A percentile compares a stretch with the other conserved stretches of the same genome.
Conservation (phyloP, 352 stramenopile species). For the Globisporangium camurandrum region DNA sequence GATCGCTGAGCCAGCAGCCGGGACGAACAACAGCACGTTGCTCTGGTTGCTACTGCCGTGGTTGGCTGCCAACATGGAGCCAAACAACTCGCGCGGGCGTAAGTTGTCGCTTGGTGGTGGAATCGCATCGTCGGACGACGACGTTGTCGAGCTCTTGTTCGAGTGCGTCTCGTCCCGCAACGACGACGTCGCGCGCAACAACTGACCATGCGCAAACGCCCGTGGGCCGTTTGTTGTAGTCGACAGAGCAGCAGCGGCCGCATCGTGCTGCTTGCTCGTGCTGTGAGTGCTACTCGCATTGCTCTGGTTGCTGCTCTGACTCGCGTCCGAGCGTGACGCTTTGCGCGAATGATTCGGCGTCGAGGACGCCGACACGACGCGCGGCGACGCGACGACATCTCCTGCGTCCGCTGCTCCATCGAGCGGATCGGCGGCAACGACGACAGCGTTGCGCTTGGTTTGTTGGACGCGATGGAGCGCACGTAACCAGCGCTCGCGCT, state of each 20-base stretch:
- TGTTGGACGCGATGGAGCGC: constrained; percentile 56
- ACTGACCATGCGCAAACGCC: constrained; percentile 19
- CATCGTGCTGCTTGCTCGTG: too few species aligned
- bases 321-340: constrained; percentile 18
- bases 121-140: constrained; percentile 13
- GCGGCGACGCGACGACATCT: constrained; percentile 9
- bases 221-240: too few species aligned
- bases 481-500: constrained; percentile 40
- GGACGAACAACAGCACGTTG: constrained; percentile 72
- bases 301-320: constrained; percentile 13
- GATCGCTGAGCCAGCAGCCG: constrained; percentile 55
- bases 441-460: constrained; percentile 13
- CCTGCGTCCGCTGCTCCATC: background rate
- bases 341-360: constrained; percentile 15
- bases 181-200: constrained; percentile 10
- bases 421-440: constrained; percentile 1
- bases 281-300: constrained; percentile 5
- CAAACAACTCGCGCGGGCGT: constrained; percentile 22
- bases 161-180: constrained; percentile 15
- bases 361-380: too few species aligned
- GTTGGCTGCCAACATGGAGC: constrained; percentile 11
- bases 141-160: constrained; percentile 17
- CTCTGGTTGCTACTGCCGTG: constrained; percentile 21
- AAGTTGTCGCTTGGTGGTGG: constrained; percentile 9
- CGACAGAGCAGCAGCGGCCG: too few species aligned